Percentiles rank a stretch among this genome's conserved stretches.
phyloP scores from a whole-genome alignment of 2,329 filamentous ascomycete genomes.

The Dactylellina leptospora region DNA sequence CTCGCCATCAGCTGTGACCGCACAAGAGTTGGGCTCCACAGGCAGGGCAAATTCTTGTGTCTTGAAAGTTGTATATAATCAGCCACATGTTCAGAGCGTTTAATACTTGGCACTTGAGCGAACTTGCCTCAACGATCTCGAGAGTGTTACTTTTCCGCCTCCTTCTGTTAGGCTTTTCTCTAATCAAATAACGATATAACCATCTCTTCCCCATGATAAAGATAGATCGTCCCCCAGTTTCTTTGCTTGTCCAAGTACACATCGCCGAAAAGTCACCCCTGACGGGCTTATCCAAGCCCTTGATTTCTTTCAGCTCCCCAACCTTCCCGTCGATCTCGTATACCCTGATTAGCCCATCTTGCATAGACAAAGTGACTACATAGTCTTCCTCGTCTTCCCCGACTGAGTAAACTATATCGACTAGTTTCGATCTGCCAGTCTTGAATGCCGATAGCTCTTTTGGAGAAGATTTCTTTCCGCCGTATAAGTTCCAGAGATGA shows the following conservation, averaged over 20 bases:
- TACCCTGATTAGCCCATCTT: slow-evolving; percentile 62
- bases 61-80: too few species aligned
- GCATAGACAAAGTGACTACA: slow-evolving; percentile 62
- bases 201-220: slow-evolving; percentile 64
- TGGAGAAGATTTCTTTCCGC: slow-evolving; percentile 54
- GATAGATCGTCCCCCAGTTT: slow-evolving; percentile 62
- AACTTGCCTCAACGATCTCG: slow-evolving; percentile 61
- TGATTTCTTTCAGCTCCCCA: slow-evolving; percentile 57
- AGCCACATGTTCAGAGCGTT: too few species aligned
- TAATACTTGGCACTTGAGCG: not conserved
- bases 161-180: slow-evolving; percentile 50
- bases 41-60: slow-evolving; percentile 62
- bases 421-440: slow-evolving; percentile 64
- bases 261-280: slow-evolving; percentile 65
- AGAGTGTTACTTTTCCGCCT: slow-evolving; percentile 54
- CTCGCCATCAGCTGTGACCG: slow-evolving; percentile 60
- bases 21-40: slow-evolving; percentile 63
- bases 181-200: slow-evolving; percentile 61
- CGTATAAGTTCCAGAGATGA: slow-evolving; percentile 60
- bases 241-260: slow-evolving; percentile 62
- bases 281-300: slow-evolving; percentile 58
- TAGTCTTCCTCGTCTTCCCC: slow-evolving; percentile 59
- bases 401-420: slow-evolving; percentile 61
- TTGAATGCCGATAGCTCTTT: slow-evolving; percentile 58
- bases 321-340: slow-evolving; percentile 60